phyloP scores from a whole-genome alignment of 2,329 filamentous ascomycete genomes.

The Phaeosphaeria sp. region DNA sequence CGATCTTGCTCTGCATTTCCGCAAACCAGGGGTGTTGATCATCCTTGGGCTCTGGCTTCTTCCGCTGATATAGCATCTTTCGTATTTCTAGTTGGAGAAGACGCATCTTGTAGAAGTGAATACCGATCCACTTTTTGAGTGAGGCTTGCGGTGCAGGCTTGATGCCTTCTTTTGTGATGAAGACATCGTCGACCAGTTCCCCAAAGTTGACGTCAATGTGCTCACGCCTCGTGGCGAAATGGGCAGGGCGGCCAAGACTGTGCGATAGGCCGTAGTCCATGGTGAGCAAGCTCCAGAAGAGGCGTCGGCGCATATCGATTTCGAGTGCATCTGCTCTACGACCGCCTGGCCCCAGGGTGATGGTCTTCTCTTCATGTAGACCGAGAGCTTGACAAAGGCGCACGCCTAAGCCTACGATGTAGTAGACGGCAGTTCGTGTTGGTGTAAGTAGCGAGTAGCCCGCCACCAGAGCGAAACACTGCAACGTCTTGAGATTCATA shows the following conservation, averaged over 20 bases:
- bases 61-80: slow-evolving; percentile 83
- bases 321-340: slow-evolving; percentile 72
- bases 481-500: slow-evolving; percentile 90
- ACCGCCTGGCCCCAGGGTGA: slow-evolving; percentile 67
- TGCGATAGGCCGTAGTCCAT: slow-evolving; percentile 92
- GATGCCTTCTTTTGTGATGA: slow-evolving; percentile 81
- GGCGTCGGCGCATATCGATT: slow-evolving; percentile 84
- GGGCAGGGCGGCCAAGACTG: slow-evolving; percentile 84
- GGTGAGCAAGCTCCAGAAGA: slow-evolving; percentile 86
- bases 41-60: slow-evolving; percentile 74
- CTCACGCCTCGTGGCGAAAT: slow-evolving; percentile 81
- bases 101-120: slow-evolving; percentile 94
- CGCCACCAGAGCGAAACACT: slow-evolving; percentile 85
- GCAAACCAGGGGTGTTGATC: slow-evolving; percentile 88
- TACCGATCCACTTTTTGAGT: slow-evolving; percentile 84
- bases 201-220: slow-evolving; percentile 88
- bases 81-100: slow-evolving; percentile 87
- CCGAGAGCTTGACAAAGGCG: slow-evolving; percentile 89
- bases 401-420: slow-evolving; percentile 86
- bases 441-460: slow-evolving; percentile 93
- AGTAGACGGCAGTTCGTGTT: slow-evolving; percentile 90
- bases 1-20: slow-evolving; percentile 78
- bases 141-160: slow-evolving; percentile 71
- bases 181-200: slow-evolving; percentile 78
- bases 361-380: slow-evolving; percentile 86